Conservation (phyloP, 2,329 filamentous ascomycete genomes). For the Leptographium procerum region DNA sequence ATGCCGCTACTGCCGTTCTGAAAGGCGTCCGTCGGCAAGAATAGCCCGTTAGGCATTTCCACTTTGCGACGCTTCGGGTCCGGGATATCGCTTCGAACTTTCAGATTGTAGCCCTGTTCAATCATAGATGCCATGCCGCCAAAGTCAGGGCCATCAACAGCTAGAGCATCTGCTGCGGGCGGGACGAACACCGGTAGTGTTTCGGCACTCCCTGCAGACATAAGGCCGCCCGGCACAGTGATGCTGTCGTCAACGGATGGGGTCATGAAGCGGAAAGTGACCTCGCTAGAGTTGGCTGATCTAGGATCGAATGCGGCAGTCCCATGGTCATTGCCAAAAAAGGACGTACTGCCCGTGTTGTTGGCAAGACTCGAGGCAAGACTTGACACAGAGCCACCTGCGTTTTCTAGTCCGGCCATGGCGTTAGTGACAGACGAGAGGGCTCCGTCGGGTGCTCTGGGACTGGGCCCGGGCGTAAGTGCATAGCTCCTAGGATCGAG, state of each 20-base stretch:
- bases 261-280: conserved; percentile 7
- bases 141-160: neutral
- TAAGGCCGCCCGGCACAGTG: conserved; percentile 16
- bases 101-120: conserved; percentile 65
- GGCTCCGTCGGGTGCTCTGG: neutral
- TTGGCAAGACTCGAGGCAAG: neutral
- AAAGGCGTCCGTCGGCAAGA: neutral
- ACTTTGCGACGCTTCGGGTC: conserved; percentile 58
- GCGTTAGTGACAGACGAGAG: neutral
- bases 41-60: neutral
- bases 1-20: conserved; percentile 41
- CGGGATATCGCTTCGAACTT: conserved; percentile 46
- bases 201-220: neutral
- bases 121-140: conserved; percentile 48
- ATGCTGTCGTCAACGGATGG: conserved; percentile 14
- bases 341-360: neutral
- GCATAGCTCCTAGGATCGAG: conserved; percentile 8
- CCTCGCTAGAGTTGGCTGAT: neutral
- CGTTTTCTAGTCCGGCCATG: neutral
- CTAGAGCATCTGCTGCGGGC: neutral
- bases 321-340: neutral
- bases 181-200: neutral
- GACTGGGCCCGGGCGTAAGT: neutral
- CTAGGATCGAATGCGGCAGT: too few relatives aligned
- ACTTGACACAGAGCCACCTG: neutral